Percentiles rank a stretch among this genome's conserved stretches.
phyloP scores from a whole-genome alignment of 163 green algal genomes.

The Coccomyxa subellipsoidea region DNA sequence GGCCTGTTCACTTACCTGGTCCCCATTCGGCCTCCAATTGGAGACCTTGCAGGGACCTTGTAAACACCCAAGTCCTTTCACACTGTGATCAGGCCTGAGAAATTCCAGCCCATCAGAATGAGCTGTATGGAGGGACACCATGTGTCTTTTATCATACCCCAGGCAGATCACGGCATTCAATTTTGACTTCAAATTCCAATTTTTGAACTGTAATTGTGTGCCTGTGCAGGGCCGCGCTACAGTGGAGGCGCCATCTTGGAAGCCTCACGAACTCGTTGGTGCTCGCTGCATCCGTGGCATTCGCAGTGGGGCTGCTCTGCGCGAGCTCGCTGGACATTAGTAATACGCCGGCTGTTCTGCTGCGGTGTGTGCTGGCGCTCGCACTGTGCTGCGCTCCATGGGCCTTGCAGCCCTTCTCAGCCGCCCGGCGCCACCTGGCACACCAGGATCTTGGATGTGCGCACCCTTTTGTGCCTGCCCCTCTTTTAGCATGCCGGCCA shows the following conservation, averaged over 20 bases:
- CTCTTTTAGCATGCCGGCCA: too few relatives aligned
- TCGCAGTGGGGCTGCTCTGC: slow-evolving; percentile 1
- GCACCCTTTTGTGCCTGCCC: background rate
- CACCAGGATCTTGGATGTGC: background rate
- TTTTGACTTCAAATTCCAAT: too few relatives aligned
- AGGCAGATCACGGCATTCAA: too few relatives aligned
- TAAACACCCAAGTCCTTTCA: too few relatives aligned
- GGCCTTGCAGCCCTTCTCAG: background rate
- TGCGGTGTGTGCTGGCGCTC: background rate
- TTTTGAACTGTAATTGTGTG: too few relatives aligned
- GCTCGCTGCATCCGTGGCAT: background rate
- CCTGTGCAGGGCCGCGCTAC: background rate
- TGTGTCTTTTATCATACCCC: too few relatives aligned
- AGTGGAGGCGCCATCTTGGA: background rate
- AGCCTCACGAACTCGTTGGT: background rate
- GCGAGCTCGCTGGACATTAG: background rate
- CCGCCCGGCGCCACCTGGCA: background rate
- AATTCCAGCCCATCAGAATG: too few relatives aligned
- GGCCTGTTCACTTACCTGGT: too few relatives aligned
- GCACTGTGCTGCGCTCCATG: background rate
- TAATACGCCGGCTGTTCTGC: background rate
- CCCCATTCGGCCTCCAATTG: too few relatives aligned
- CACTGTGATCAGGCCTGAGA: too few relatives aligned
- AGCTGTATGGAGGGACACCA: too few relatives aligned
- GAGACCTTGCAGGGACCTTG: too few relatives aligned